These are phyloP conservation scores for Glycine soja DNA, from an alignment of 306 rosid genomes.

Conservation along the genomic window DNA sequence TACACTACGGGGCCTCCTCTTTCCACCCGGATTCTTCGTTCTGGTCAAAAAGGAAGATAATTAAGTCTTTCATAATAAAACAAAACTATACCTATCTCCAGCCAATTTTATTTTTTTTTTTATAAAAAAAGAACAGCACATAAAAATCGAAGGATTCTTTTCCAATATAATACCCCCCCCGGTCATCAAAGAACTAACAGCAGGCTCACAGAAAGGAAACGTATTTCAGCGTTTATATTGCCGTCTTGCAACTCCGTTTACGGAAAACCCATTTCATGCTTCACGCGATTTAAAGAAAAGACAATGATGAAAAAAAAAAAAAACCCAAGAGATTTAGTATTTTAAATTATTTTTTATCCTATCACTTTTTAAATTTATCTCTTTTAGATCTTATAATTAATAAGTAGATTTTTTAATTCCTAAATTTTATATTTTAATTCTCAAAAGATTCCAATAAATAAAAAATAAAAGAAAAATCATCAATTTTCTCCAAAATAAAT, in stretches of 20 bases:
- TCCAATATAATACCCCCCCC: constrained; percentile 5
- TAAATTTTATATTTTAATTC: no score
- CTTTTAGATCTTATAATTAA: no score
- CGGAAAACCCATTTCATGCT: constrained; percentile 44
- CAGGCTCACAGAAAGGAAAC: constrained; percentile 7
- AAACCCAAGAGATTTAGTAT: neutral
- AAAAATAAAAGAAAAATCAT: no score
- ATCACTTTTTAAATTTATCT: no score
- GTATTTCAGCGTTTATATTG: constrained; percentile 25
- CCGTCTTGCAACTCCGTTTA: neutral
- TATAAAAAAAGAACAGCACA: neutral
- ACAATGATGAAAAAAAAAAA: neutral
- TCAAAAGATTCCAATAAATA: no score
- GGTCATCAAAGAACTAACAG: constrained; percentile 7
- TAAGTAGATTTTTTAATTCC: no score
- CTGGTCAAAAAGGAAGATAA: constrained; percentile 55
- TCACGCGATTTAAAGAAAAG: constrained; percentile 46
- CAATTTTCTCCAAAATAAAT: no score
- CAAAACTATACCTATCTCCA: constrained; percentile 36
- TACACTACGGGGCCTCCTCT: constrained; percentile 26
- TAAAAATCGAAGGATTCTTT: constrained; percentile 11
- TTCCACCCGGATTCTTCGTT: constrained; percentile 50
- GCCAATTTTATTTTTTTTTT: neutral
- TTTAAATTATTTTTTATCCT: no score
- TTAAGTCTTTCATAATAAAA: constrained; percentile 39